Evolutionary conservation across 306 rosid genomes (phyloP).

Genomic region (Dryas drummondii): DNA sequence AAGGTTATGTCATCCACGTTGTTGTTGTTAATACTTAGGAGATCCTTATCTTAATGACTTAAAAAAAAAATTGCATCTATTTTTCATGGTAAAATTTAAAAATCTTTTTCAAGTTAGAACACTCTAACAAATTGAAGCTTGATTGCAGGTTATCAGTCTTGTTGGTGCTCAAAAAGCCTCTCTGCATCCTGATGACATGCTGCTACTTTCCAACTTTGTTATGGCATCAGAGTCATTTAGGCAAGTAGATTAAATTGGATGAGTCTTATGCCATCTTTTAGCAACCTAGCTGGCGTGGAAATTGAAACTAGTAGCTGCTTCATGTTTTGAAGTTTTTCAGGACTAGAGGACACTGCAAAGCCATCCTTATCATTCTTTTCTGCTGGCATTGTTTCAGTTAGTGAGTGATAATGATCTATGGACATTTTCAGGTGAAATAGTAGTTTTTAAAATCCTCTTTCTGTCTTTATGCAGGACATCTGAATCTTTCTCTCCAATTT

Average conservation of each 20-base stretch:
- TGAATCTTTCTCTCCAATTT: constrained; percentile 89
- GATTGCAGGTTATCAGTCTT: constrained; percentile 83
- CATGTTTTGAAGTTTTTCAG: neutral
- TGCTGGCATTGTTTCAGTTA: neutral
- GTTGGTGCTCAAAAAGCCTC: constrained; percentile 96
- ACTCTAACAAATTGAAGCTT: constrained; percentile 35
- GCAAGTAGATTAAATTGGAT: constrained; percentile 46
- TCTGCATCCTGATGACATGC: constrained; percentile 94
- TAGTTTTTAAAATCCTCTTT: constrained; percentile 7
- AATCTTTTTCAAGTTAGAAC: constrained; percentile 5
- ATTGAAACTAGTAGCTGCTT: neutral
- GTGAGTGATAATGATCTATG: constrained; percentile 3
- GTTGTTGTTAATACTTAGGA: neutral
- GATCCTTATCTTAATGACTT: neutral
- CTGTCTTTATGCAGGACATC: constrained; percentile 77
- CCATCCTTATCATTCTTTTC: neutral
- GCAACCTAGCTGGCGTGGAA: constrained; percentile 2
- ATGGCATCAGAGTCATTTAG: constrained; percentile 92
- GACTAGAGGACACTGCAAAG: neutral
- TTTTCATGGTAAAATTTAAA: neutral
- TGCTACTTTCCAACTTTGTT: constrained; percentile 77
- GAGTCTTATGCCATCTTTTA: neutral
- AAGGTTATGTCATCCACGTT: constrained; percentile 51
- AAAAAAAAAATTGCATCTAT: neutral
- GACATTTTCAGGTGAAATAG: constrained; percentile 2